Percentiles rank a stretch among this genome's conserved stretches.
phyloP scores from a whole-genome alignment of 805 yeast species.

The Starmerella sp. region DNA sequence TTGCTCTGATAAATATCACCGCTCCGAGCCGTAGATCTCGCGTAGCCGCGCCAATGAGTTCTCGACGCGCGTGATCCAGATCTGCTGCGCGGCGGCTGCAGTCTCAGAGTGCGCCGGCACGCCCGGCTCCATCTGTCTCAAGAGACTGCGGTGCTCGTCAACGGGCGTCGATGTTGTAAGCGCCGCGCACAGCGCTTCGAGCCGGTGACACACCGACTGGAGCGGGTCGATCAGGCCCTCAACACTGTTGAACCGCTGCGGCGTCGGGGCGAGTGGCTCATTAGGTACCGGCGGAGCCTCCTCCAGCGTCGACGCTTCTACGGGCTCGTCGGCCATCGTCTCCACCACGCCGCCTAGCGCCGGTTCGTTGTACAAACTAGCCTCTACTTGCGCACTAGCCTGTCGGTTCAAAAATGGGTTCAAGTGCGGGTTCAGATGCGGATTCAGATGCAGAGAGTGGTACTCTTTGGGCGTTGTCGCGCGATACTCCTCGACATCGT shows the following conservation, averaged over 20 bases:
- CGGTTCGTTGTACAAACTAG: not conserved
- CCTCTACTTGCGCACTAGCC: not conserved
- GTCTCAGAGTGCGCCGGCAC: conserved; percentile 1
- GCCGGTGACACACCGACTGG: conserved; percentile 2
- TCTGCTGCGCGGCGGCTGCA: not conserved
- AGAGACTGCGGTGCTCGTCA: not conserved
- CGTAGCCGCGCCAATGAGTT: conserved; percentile 10
- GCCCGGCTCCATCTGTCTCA: conserved; percentile 11
- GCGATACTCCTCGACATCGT: not conserved
- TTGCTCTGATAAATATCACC: not conserved
- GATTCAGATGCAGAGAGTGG: not conserved
- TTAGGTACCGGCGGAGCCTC: not conserved
- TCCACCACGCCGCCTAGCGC: not conserved
- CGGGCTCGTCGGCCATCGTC: not conserved
- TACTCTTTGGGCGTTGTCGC: not conserved
- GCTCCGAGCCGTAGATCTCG: not conserved
- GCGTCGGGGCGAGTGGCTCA: not conserved
- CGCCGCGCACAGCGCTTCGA: conserved; percentile 15
- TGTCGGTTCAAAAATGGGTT: not conserved
- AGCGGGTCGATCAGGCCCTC: not conserved
- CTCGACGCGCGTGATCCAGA: conserved; percentile 22
- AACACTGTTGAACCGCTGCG: not conserved
- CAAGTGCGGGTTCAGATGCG: not conserved
- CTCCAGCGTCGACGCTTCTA: not conserved
- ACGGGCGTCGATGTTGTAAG: not conserved